Evolutionary conservation across 495 filamentous ascomycete genomes (phyloP), one percentile per base, ranked within the genome.

Genomic region (Lasiosphaeris hirsuta): DNA sequence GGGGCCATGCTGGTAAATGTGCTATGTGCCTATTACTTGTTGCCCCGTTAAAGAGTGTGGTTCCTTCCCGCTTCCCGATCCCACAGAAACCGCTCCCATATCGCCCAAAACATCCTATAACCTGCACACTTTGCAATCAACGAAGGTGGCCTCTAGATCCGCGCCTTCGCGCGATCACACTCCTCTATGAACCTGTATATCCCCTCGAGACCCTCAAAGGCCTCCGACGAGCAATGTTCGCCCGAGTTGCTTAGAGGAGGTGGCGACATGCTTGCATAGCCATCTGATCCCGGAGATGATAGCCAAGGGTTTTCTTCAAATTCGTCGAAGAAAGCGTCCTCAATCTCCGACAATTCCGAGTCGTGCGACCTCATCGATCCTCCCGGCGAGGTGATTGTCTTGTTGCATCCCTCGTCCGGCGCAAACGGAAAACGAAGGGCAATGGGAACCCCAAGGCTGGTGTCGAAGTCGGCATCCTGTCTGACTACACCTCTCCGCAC

Each of bases 371-470:
- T 66, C 19, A 78, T 50, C 34, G 75, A 75, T 10, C 71, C 70
- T 33, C 78, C 75, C 7, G 79, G 75, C 19, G 76, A 79, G 72
- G 89, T 88, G 38, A 61, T 60, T 15, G 52, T 71, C 56, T 57
- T 60, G 42, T 63, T 49, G 15, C 57, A 42, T 15, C 36, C 30
- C 61, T 70, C 18, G 61, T 78, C 89, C 0, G 91, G 87, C 3
- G 92, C 91, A 61, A 90, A 96, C 0, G 92, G 92, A 65, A 95
- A 96, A 40, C 87, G 79, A 13, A 96, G 75, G 15, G 92, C 91
- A 42, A 95, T 81, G 40, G 84, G 77, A 1, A 82, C 80, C 36
- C 84, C 87, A n/a, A 72, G 75, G 51, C 77, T 78, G 37, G 66
- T 55, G 9, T 84, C 79, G 63, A 92, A 94, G 39, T 86, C 84